A percentile compares a stretch with the other conserved stretches of the same genome.
phyloP scores from a whole-genome alignment of 805 yeast genomes.

The Metschnikowia borealis region DNA sequence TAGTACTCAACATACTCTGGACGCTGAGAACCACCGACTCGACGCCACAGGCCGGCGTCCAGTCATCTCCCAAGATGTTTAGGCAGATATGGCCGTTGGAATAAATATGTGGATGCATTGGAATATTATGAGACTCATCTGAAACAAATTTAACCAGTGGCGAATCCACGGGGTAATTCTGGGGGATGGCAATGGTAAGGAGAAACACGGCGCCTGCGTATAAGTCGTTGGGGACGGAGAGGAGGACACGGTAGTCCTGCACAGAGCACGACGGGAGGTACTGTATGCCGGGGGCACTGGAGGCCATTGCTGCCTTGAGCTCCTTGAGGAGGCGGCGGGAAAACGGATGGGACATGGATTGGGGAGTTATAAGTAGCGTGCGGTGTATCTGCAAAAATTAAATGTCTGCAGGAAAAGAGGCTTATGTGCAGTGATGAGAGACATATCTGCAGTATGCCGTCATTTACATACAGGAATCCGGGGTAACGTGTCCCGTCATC shows the following conservation, averaged over 20 bases:
- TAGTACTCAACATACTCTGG: constrained; percentile 60
- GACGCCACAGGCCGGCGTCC: constrained; percentile 62
- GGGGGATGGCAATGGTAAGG: constrained; percentile 9
- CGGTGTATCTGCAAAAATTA: background rate
- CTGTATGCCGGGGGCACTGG: constrained; percentile 9
- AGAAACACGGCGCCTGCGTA: constrained; percentile 10
- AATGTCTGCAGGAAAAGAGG: background rate
- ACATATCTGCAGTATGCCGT: background rate
- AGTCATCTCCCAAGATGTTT: constrained; percentile 58
- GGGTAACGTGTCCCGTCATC: background rate
- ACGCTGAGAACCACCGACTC: constrained; percentile 50
- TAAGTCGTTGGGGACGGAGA: constrained; percentile 10
- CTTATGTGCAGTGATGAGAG: background rate
- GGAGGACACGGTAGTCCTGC: constrained; percentile 6
- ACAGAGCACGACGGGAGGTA: constrained; percentile 10
- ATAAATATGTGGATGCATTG: constrained; percentile 72
- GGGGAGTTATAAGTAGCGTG: too few relatives aligned
- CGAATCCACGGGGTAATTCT: constrained; percentile 16
- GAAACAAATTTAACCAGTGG: constrained; percentile 14
- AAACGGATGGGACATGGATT: constrained; percentile 14
- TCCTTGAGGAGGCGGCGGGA: constrained; percentile 16
- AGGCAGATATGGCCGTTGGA: constrained; percentile 78
- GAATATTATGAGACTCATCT: constrained; percentile 33
- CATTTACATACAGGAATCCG: background rate
- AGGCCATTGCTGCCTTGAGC: constrained; percentile 6